Evolutionary conservation across 2,329 filamentous ascomycete genomes (phyloP).

Genomic region (Pseudogymnoascus sp.): DNA sequence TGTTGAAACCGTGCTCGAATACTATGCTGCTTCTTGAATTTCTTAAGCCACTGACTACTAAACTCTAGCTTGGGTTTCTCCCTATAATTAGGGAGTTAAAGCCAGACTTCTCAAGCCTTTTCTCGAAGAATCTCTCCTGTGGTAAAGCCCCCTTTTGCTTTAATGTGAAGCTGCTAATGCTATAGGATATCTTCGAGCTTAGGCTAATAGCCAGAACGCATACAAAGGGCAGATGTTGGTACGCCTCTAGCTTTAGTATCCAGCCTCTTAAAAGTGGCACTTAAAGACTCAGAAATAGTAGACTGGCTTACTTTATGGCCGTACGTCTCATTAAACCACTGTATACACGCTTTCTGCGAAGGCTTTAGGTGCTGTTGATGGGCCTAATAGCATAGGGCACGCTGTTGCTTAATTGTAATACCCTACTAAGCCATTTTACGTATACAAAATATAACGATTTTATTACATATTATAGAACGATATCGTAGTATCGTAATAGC

Average conservation of each 20-base stretch:
- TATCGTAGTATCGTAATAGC: background rate
- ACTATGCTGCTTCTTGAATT: slow-evolving; percentile 15
- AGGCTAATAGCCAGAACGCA: no score
- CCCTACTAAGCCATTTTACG: background rate
- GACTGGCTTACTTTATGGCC: background rate
- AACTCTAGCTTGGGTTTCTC: slow-evolving; percentile 14
- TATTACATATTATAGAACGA: background rate
- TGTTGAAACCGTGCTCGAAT: slow-evolving; percentile 11
- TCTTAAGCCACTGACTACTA: slow-evolving; percentile 18
- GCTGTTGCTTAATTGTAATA: no score
- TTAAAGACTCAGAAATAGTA: background rate
- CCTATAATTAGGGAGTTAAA: slow-evolving; percentile 15
- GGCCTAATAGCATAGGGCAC: no score
- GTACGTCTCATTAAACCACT: background rate
- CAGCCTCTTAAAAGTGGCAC: background rate
- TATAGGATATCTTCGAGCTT: no score
- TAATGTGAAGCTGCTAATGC: no score
- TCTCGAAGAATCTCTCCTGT: background rate
- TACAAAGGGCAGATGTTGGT: no score
- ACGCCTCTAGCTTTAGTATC: background rate
- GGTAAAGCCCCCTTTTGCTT: no score
- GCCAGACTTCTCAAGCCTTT: slow-evolving; percentile 15
- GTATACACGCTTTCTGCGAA: background rate
- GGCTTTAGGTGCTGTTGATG: no score
- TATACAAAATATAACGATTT: background rate